Evolutionary conservation across 73 alveolate species (phyloP).

Genomic region (Uronychia setigera): DNA sequence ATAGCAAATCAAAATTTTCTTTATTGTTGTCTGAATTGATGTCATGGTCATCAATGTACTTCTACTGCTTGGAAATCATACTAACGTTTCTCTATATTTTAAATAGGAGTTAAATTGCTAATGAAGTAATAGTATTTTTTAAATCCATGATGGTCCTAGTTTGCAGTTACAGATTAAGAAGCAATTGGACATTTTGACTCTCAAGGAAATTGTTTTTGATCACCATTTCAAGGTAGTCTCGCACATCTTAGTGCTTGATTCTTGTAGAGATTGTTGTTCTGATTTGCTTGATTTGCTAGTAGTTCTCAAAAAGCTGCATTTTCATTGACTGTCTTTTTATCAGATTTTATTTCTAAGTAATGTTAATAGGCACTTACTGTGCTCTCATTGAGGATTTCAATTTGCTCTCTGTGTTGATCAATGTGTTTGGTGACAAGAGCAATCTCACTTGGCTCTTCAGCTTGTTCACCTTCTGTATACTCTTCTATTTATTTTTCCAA

Average conservation of each 20-base stretch:
- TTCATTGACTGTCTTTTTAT: slow-evolving; percentile 73
- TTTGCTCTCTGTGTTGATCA: slow-evolving; percentile 43
- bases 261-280: slow-evolving; percentile 64
- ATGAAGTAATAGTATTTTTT: too few relatives aligned
- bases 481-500: slow-evolving; percentile 69
- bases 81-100: too few relatives aligned
- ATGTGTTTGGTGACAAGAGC: slow-evolving; percentile 13
- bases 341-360: slow-evolving; percentile 58
- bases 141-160: slow-evolving; percentile 73
- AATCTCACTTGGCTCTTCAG: slow-evolving; percentile 6
- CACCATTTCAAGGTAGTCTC: slow-evolving; percentile 75
- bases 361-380: slow-evolving; percentile 29
- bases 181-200: slow-evolving; percentile 73
- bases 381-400: slow-evolving; percentile 72
- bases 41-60: slow-evolving; percentile 48
- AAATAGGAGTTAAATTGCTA: too few relatives aligned
- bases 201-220: slow-evolving; percentile 79
- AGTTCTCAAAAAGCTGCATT: slow-evolving; percentile 70
- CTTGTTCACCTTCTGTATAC: slow-evolving; percentile 32
- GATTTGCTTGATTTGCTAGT: slow-evolving; percentile 63
- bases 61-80: slow-evolving; percentile 42
- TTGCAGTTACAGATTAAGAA: slow-evolving; percentile 73
- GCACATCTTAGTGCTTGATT: slow-evolving; percentile 66
- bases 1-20: not conserved
- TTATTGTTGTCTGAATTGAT: slow-evolving; percentile 1